Conservation (phyloP, 805 yeast species). For the Monosporozyma aerobia region DNA sequence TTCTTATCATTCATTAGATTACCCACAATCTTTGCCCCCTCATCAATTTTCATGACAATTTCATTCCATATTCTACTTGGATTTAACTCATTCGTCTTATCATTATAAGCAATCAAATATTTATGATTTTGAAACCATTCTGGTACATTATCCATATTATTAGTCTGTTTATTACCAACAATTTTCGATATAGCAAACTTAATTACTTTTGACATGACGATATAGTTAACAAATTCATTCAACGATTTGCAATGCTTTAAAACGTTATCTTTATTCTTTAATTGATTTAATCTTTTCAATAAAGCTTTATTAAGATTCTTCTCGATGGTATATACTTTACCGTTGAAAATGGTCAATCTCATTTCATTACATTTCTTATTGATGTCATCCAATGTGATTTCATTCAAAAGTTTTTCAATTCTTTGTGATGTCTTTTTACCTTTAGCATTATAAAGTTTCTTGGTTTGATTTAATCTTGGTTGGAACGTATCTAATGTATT, state of each 20-base stretch:
- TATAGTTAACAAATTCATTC: constrained; percentile 14
- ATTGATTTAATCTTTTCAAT: constrained; percentile 8
- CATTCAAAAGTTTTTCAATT: constrained; percentile 14
- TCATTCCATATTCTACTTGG: constrained; percentile 40
- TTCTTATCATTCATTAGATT: constrained; percentile 38
- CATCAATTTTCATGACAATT: constrained; percentile 16
- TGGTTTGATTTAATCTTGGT: constrained; percentile 27
- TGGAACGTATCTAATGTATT: constrained; percentile 20
- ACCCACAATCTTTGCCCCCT: constrained; percentile 29
- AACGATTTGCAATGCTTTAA: constrained; percentile 4
- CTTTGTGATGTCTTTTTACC: constrained; percentile 25
- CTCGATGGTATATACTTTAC: constrained; percentile 23
- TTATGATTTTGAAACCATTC: constrained; percentile 21
- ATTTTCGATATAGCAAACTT: constrained; percentile 18
- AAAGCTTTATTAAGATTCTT: constrained; percentile 12
- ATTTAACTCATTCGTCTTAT: constrained; percentile 30
- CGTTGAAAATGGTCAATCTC: constrained; percentile 18
- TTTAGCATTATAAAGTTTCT: constrained; percentile 25
- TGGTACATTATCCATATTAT: constrained; percentile 9
- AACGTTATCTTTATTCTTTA: constrained; percentile 4
- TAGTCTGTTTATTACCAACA: constrained; percentile 9
- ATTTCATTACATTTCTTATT: constrained; percentile 12
- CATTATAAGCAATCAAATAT: constrained; percentile 21
- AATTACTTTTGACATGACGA: constrained; percentile 21
- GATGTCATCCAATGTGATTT: constrained; percentile 10